Conservation (phyloP, 345 rosid species). For the Hibiscus syriacus region DNA sequence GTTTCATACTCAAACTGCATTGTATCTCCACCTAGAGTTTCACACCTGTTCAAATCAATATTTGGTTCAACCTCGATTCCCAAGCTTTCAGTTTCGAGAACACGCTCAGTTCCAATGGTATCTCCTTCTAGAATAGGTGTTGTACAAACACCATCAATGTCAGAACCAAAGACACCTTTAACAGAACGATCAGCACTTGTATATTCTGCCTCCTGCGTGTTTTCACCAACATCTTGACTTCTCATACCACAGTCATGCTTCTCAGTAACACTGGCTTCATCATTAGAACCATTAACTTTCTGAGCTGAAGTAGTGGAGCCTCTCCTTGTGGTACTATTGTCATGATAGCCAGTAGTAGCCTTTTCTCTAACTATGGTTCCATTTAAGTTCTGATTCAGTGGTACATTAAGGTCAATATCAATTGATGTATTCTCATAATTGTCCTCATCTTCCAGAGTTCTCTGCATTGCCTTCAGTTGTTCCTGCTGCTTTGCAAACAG, state of each 20-base stretch:
- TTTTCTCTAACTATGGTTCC: constrained; percentile 24
- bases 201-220: constrained; percentile 72
- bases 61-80: constrained; percentile 34
- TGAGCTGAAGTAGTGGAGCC: constrained; percentile 48
- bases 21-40: constrained; percentile 52
- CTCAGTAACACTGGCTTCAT: constrained; percentile 71
- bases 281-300: constrained; percentile 43
- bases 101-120: constrained; percentile 61
- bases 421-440: constrained; percentile 66
- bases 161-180: constrained; percentile 78
- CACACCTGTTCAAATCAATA: constrained; percentile 29
- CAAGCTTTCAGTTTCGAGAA: constrained; percentile 72
- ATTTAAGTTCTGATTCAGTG: constrained; percentile 18
- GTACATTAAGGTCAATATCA: constrained; percentile 54
- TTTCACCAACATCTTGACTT: constrained; percentile 62
- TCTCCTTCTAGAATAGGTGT: constrained; percentile 51
- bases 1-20: constrained; percentile 78
- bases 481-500: constrained; percentile 92
- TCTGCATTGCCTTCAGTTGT: constrained; percentile 87
- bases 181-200: constrained; percentile 39
- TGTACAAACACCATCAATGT: constrained; percentile 56
- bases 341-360: constrained; percentile 16
- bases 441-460: constrained; percentile 90
- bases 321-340: constrained; percentile 32
- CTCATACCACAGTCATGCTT: constrained; percentile 73